phyloP scores from a whole-genome alignment of 1,139 yeast genomes.

The Sugiyamaella sp. region DNA sequence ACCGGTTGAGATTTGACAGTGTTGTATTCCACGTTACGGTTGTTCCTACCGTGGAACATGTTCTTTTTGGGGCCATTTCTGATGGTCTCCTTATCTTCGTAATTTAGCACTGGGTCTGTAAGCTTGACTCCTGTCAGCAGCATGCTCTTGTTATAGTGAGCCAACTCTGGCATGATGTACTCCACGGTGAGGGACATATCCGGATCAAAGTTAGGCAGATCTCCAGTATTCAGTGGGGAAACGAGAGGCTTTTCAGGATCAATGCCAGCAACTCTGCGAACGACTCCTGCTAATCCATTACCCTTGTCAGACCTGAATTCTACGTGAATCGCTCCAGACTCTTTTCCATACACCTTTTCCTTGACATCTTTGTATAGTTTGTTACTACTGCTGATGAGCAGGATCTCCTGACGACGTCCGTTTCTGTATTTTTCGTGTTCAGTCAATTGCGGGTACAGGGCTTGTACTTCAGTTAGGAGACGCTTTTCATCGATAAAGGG shows the following conservation, averaged over 20 bases:
- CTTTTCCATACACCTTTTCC: slow-evolving; percentile 28
- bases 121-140: slow-evolving; percentile 77
- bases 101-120: slow-evolving; percentile 60
- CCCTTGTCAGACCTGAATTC: slow-evolving; percentile 51
- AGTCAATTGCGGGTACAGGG: slow-evolving; percentile 63
- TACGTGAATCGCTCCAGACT: slow-evolving; percentile 38
- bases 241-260: slow-evolving; percentile 50
- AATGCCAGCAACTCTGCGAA: slow-evolving; percentile 50
- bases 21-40: slow-evolving; percentile 30
- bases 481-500: slow-evolving; percentile 91
- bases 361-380: slow-evolving; percentile 33
- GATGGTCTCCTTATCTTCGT: slow-evolving; percentile 70
- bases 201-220: slow-evolving; percentile 57
- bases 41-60: slow-evolving; percentile 31
- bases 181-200: slow-evolving; percentile 57
- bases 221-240: slow-evolving; percentile 64
- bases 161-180: slow-evolving; percentile 56
- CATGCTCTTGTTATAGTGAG: slow-evolving; percentile 64
- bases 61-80: slow-evolving; percentile 34
- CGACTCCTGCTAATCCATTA: slow-evolving; percentile 71
- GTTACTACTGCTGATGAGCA: slow-evolving; percentile 37
- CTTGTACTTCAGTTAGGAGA: slow-evolving; percentile 65
- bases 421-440: slow-evolving; percentile 75
- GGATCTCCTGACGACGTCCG: slow-evolving; percentile 41
- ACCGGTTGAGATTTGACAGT: slow-evolving; percentile 14